Evolutionary conservation across 2,329 filamentous ascomycete genomes (phyloP).

Genomic region (Nakataea oryzae): DNA sequence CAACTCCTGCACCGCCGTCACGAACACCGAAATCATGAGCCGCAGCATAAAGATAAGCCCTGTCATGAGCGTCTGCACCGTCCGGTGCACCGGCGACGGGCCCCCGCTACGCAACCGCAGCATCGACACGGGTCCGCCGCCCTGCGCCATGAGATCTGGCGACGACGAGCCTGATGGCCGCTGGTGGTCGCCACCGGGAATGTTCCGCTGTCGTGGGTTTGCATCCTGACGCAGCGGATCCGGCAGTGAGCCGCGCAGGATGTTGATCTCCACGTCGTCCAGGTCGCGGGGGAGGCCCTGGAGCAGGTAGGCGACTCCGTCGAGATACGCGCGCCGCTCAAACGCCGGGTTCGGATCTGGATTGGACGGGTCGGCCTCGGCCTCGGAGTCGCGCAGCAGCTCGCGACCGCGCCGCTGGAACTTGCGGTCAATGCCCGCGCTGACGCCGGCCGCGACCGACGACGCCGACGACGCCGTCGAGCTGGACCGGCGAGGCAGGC

Average conservation of each 20-base stretch:
- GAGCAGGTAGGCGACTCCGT: slow-evolving; percentile 51
- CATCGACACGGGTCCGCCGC: neutral
- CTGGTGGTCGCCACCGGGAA: neutral
- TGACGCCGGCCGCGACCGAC: neutral
- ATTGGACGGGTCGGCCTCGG: slow-evolving; percentile 2
- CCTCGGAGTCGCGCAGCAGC: slow-evolving; percentile 3
- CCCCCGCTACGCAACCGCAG: neutral
- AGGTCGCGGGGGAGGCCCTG: slow-evolving; percentile 48
- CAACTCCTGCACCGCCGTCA: slow-evolving; percentile 1
- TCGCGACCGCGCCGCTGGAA: slow-evolving; percentile 3
- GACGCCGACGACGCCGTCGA: neutral
- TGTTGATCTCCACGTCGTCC: slow-evolving; percentile 39
- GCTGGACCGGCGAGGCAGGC: slow-evolving; percentile 1
- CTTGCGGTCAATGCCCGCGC: slow-evolving; percentile 1
- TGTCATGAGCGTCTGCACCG: slow-evolving; percentile 94
- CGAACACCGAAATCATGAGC: neutral
- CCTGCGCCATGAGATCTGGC: neutral
- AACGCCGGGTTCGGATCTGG: slow-evolving; percentile 16
- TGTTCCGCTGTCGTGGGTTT: neutral
- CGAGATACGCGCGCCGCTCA: slow-evolving; percentile 51
- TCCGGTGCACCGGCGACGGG: slow-evolving; percentile 97
- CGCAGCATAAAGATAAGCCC: slow-evolving; percentile 49
- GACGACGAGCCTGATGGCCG: neutral
- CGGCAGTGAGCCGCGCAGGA: slow-evolving; percentile 40
- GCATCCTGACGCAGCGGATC: slow-evolving; percentile 3